Percentiles rank a stretch among this genome's conserved stretches.
These are phyloP conservation scores for Sicyos edulis DNA, from an alignment of 306 rosid genomes.

Conservation along the genomic window DNA sequence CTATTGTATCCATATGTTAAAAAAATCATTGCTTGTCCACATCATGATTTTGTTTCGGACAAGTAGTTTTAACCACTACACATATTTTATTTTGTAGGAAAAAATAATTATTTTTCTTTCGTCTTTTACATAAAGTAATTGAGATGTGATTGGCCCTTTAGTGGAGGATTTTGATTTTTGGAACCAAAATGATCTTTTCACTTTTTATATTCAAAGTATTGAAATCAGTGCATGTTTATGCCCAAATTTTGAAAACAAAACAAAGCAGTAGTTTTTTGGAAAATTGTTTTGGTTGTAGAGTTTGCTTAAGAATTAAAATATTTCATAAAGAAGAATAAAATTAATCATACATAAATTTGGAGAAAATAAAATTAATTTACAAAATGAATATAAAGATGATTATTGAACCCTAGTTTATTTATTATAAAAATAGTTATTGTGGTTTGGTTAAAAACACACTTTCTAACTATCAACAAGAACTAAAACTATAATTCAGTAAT, in stretches of 20 bases:
- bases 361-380: too few species aligned
- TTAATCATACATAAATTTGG: too few species aligned
- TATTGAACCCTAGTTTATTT: too few species aligned
- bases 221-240: neutral
- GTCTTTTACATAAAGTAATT: neutral
- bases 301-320: too few species aligned
- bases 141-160: neutral
- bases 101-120: neutral
- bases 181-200: neutral
- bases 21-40: neutral
- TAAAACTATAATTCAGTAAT: too few species aligned
- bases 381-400: too few species aligned
- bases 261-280: too few species aligned
- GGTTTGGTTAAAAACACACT: too few species aligned
- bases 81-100: neutral
- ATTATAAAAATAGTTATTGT: too few species aligned
- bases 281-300: too few species aligned
- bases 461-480: too few species aligned
- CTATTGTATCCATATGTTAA: neutral
- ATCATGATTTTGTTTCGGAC: neutral
- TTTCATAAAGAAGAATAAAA: too few species aligned
- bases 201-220: neutral
- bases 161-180: neutral
- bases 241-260: neutral
- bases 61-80: neutral